phyloP scores from a whole-genome alignment of 2,329 filamentous ascomycete genomes.

The Pezicula radicicola region DNA sequence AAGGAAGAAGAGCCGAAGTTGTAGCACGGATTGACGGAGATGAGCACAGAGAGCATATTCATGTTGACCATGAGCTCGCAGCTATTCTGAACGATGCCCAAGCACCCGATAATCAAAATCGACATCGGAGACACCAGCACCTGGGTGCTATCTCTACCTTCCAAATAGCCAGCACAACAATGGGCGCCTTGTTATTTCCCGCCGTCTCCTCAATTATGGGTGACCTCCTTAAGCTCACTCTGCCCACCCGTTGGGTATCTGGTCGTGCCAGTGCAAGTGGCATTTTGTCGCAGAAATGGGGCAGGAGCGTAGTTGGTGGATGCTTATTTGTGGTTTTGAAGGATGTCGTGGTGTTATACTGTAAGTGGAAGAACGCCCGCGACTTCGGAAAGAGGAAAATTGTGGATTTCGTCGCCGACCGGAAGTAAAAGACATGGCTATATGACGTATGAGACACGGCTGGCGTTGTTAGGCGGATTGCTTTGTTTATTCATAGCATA shows the following conservation, averaged over 20 bases:
- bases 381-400: conserved; percentile 52
- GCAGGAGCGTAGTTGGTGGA: conserved; percentile 82
- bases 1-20: too few species aligned
- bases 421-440: too few species aligned
- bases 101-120: neutral
- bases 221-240: conserved; percentile 63
- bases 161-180: conserved; percentile 54
- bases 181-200: conserved; percentile 76
- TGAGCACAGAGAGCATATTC: too few species aligned
- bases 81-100: too few species aligned
- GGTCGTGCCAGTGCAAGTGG: conserved; percentile 22
- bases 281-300: conserved; percentile 82
- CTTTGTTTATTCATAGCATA: too few species aligned
- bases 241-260: conserved; percentile 68
- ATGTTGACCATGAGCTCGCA: too few species aligned
- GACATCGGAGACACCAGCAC: too few species aligned
- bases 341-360: conserved; percentile 58
- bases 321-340: conserved; percentile 86
- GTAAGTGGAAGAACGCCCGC: conserved; percentile 59
- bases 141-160: conserved; percentile 39
- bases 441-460: too few species aligned
- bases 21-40: too few species aligned
- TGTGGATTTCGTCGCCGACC: conserved; percentile 16
- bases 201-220: conserved; percentile 77
- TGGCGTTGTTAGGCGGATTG: too few species aligned